Percentiles rank a stretch among this genome's conserved stretches.
Evolutionary conservation across 257 asterid species (phyloP).

Genomic region (Solanum chiquidenum): DNA sequence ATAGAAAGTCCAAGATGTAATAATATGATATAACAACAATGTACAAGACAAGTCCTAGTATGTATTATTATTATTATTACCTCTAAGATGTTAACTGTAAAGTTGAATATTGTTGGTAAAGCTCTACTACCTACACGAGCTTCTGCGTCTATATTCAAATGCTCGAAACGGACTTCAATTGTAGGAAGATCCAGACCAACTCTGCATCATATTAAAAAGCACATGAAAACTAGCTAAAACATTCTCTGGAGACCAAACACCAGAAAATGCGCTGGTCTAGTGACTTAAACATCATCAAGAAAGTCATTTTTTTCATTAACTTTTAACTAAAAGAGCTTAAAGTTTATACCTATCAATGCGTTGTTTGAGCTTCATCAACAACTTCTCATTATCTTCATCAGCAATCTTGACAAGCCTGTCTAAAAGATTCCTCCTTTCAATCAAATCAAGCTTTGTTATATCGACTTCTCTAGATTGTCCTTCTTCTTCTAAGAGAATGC

Average conservation of each 20-base stretch:
- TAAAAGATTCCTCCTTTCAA: conserved; percentile 49
- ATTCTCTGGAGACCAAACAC: no score
- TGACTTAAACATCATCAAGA: not conserved
- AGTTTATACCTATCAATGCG: conserved; percentile 47
- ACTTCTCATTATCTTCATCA: conserved; percentile 77
- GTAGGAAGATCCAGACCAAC: conserved; percentile 80
- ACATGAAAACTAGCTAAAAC: not conserved
- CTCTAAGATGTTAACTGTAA: conserved; percentile 59
- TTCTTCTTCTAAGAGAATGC: conserved; percentile 39
- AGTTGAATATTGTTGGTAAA: conserved; percentile 68
- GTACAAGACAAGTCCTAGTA: not conserved
- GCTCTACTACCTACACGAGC: conserved; percentile 83
- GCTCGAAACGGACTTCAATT: conserved; percentile 74
- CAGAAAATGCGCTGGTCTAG: not conserved
- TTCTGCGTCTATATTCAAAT: conserved; percentile 63
- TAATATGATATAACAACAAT: not conserved
- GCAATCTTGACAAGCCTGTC: conserved; percentile 57
- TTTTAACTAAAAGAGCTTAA: not conserved
- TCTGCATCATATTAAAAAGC: conserved; percentile 9
- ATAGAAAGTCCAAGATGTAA: not conserved
- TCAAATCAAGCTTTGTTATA: conserved; percentile 43
- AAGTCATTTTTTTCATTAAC: not conserved
- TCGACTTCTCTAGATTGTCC: conserved; percentile 55
- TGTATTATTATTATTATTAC: conserved; percentile 23
- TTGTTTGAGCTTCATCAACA: conserved; percentile 51